These are phyloP conservation scores for Maudiozyma serrabonitensis DNA, from an alignment of 805 yeast genomes.

Conservation along the genomic window DNA sequence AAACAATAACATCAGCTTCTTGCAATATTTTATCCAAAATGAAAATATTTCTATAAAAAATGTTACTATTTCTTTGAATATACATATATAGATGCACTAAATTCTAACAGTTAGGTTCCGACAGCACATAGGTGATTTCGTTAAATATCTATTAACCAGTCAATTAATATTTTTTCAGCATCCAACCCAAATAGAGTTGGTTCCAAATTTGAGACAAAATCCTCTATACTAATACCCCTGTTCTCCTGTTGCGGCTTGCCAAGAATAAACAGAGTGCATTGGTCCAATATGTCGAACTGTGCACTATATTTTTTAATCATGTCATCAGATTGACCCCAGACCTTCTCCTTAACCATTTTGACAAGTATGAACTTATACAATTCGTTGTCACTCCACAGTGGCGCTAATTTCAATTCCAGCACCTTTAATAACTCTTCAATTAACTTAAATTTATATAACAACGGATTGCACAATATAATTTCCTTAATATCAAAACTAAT, in stretches of 20 bases:
- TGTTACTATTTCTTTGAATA: too few relatives aligned
- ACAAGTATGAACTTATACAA: conserved; percentile 18
- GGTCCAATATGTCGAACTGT: conserved; percentile 1
- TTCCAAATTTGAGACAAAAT: conserved; percentile 13
- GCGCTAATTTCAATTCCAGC: conserved; percentile 16
- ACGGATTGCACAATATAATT: conserved; percentile 9
- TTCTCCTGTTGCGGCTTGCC: conserved; percentile 8
- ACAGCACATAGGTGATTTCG: too few relatives aligned
- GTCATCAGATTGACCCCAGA: conserved; percentile 12
- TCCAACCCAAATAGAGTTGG: conserved; percentile 8
- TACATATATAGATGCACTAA: too few relatives aligned
- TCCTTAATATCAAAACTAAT: conserved; percentile 14
- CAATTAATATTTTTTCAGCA: conserved; percentile 14
- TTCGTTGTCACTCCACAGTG: conserved; percentile 22
- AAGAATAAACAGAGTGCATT: conserved; percentile 12
- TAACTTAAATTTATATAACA: conserved; percentile 13
- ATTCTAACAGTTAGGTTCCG: too few relatives aligned
- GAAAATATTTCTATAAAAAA: too few relatives aligned
- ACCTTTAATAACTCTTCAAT: conserved; percentile 19
- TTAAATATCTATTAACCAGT: conserved; percentile 18
- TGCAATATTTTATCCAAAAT: too few relatives aligned
- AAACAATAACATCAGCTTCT: too few relatives aligned
- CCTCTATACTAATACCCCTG: conserved; percentile 12
- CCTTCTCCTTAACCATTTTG: conserved; percentile 18
- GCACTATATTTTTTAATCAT: conserved; percentile 1